Percentiles rank a stretch among this genome's conserved stretches.
Conservation (phyloP, 768 basidiomycete genomes). For the Kwoniella pini region DNA sequence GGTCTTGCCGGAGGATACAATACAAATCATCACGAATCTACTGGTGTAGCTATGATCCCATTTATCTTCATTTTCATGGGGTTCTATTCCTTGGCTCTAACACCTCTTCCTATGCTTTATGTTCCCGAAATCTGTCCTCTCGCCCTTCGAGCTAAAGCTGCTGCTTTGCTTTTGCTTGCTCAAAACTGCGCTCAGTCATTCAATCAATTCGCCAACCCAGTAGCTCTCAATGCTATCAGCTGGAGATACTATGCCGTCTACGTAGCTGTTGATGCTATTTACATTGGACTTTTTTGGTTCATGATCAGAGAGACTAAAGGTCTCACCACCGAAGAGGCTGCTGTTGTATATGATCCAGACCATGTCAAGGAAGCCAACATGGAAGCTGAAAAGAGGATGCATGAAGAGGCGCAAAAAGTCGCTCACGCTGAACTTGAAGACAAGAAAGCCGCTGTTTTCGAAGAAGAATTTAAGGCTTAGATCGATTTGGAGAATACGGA, state of each 20-base stretch:
- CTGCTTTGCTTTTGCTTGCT: conserved; percentile 11
- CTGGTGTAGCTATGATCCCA: conserved; percentile 36
- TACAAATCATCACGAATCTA: conserved; percentile 17
- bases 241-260: conserved; percentile 39
- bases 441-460: neutral
- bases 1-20: conserved; percentile 38
- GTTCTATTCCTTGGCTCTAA: conserved; percentile 29
- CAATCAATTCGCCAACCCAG: conserved; percentile 43
- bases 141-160: conserved; percentile 20
- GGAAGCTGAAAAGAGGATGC: conserved; percentile 18
- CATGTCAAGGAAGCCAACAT: conserved; percentile 11
- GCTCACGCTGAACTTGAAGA: conserved; percentile 3
- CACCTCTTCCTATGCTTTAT: conserved; percentile 23
- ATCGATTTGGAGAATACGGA: no score
- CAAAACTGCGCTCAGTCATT: conserved; percentile 27
- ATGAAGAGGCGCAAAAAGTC: conserved; percentile 12
- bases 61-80: conserved; percentile 28
- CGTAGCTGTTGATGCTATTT: conserved; percentile 13
- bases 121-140: conserved; percentile 28
- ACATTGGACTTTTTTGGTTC: conserved; percentile 9
- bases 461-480: conserved; percentile 5
- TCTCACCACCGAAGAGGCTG: conserved; percentile 19
- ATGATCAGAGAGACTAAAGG: conserved; percentile 22
- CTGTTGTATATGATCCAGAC: conserved; percentile 22
- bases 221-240: conserved; percentile 28